phyloP scores from a whole-genome alignment of 805 yeast species.

The Kodamaea neixiangensis region DNA sequence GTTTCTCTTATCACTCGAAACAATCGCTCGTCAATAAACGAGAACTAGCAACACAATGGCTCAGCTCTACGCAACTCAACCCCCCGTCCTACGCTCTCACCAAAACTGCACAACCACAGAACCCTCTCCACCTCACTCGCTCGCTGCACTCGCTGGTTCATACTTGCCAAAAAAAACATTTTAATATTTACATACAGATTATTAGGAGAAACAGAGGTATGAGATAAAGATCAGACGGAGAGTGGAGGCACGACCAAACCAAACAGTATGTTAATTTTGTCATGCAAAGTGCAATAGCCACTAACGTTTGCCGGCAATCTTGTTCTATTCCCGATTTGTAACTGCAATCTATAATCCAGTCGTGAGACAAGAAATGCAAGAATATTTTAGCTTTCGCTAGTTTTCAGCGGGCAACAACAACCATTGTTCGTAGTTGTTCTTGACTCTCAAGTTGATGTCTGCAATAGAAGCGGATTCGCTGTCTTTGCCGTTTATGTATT shows the following conservation, averaged over 20 bases:
- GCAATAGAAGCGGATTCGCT: constrained; percentile 34
- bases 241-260: constrained; percentile 1
- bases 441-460: constrained; percentile 62
- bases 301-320: background rate
- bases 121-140: too few species aligned
- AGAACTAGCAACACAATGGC: too few species aligned
- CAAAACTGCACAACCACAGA: too few species aligned
- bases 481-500: constrained; percentile 36
- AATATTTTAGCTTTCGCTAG: constrained; percentile 1
- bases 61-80: too few species aligned
- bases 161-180: constrained; percentile 2
- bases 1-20: too few species aligned
- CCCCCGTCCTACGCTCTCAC: too few species aligned
- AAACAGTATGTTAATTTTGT: background rate
- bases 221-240: background rate
- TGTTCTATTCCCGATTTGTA: constrained; percentile 1
- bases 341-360: constrained; percentile 5
- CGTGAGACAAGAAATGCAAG: constrained; percentile 5
- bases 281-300: background rate
- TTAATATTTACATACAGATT: constrained; percentile 2
- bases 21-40: too few species aligned
- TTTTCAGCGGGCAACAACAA: constrained; percentile 53
- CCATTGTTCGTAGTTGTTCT: constrained; percentile 64
- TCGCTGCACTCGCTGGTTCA: too few species aligned
- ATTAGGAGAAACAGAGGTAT: constrained; percentile 2